Base-by-base conservation (phyloP, 1,284 basidiomycete species). In the Irpex sp. region DNA sequence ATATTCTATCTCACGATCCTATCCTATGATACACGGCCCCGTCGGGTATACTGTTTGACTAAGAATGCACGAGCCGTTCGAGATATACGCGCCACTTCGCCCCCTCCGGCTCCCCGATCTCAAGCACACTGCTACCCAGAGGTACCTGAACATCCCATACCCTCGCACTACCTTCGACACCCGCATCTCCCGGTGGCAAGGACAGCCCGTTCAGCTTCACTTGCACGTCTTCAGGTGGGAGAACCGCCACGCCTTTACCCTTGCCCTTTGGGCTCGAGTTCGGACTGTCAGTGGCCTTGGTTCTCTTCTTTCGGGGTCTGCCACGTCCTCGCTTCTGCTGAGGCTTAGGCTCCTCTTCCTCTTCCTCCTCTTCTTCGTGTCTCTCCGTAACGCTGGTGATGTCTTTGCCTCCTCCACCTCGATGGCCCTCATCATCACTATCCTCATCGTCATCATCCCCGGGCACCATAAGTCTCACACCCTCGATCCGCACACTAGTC, bases 61-160 rank as follows among this genome's bases (percentile, higher is more conserved):
- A 49, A 49, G n/a, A 28, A 33, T 54, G 52, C 6, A 28, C 19
- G 54, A 61, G 56, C 39, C 62, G 56, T 21, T 88, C 84, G 57
- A 84, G 72, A 72, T 86, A 86, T 45, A 87, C 77, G 70, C 84
- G 88, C 88, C 86, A 90, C 57, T 80, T 72, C 67, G 82, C 70
- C 19, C 84, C 85, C 37, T 80, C 84, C 67, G 81, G 82, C 75
- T 88, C 87, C 18, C 88, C 87, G n/a, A 90, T 73, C 70, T 90
- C 88, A 45, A 90, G 68, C 14, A 82, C 72, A 65, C 82, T 87
- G 16, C 74, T 68, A 4, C 88, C 88, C 6, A 75, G 68, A 2
- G 79, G 75, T 18, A 88, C 69, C 18, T 79, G 78, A 18, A 87
- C 71, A 64, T 79, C 78, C 88, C 88, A 90, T 42, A 42, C 10